These are phyloP conservation scores for Trichosporon asahii DNA, from an alignment of 1,284 basidiomycete species.

Conservation along the genomic window DNA sequence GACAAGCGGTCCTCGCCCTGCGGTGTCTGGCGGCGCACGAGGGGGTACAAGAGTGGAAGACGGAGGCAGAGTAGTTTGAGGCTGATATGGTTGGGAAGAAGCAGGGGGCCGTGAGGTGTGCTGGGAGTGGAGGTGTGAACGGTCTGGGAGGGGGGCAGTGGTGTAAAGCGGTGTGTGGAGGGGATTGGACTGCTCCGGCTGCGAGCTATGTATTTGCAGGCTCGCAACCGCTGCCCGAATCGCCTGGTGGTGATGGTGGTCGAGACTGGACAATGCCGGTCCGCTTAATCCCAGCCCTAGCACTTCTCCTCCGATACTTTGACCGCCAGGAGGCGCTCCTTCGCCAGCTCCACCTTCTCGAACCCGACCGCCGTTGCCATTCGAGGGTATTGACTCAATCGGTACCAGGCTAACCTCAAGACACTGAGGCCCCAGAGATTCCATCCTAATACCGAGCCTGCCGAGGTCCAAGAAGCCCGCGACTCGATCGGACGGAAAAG, in stretches of 20 bases:
- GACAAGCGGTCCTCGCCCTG: background rate
- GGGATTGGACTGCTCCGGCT: background rate
- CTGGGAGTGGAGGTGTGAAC: background rate
- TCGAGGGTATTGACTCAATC: background rate
- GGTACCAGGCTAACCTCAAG: background rate
- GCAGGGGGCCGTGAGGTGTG: background rate
- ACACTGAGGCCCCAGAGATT: background rate
- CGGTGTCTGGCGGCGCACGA: background rate
- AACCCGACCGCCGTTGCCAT: background rate
- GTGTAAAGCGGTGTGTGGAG: background rate
- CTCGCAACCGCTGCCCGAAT: background rate
- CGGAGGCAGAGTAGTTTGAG: background rate
- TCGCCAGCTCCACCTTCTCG: background rate
- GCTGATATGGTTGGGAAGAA: background rate
- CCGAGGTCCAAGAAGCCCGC: background rate
- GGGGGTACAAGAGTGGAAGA: background rate
- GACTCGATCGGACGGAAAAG: background rate
- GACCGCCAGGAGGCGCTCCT: background rate
- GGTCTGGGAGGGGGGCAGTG: background rate
- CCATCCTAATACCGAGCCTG: background rate
- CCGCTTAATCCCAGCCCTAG: background rate
- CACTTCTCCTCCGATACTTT: background rate
- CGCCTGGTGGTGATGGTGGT: background rate
- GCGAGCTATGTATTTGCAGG: background rate
- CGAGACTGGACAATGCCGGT: background rate